A percentile compares a stretch with the other conserved stretches of the same genome.
These are phyloP conservation scores for Rhizopogon parksii DNA, from an alignment of 1,284 basidiomycete species.

Conservation along the genomic window DNA sequence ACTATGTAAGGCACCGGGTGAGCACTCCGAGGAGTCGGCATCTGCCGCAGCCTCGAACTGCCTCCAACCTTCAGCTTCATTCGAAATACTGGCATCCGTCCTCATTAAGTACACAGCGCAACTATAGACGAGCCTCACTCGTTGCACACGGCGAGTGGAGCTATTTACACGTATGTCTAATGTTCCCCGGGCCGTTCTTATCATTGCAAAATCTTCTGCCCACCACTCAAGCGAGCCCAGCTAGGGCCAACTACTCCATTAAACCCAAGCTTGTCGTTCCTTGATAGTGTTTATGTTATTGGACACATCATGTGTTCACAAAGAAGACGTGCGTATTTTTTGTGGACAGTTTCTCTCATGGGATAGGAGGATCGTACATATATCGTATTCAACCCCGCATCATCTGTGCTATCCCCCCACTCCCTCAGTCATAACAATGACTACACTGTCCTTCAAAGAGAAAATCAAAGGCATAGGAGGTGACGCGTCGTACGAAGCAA, in stretches of 20 bases:
- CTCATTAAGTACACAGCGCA: too few species aligned
- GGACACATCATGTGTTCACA: neutral
- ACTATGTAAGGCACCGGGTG: too few species aligned
- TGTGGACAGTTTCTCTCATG: neutral
- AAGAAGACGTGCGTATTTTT: neutral
- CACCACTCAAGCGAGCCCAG: neutral
- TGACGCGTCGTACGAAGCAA: slow-evolving; percentile 15
- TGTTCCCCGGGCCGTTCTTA: too few species aligned
- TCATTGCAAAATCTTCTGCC: too few species aligned
- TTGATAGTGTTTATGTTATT: neutral
- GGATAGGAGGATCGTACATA: neutral
- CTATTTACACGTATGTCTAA: too few species aligned
- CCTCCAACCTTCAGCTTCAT: too few species aligned
- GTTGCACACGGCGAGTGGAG: too few species aligned
- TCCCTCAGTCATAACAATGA: neutral
- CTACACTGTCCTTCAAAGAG: slow-evolving; percentile 14
- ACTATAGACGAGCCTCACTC: too few species aligned
- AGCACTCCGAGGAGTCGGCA: too few species aligned
- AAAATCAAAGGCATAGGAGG: slow-evolving; percentile 21
- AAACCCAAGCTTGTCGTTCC: neutral
- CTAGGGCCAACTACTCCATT: neutral
- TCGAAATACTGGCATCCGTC: too few species aligned
- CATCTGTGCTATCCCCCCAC: neutral
- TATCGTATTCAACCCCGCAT: neutral
- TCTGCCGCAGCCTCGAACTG: too few species aligned